phyloP scores from a whole-genome alignment of 2,329 filamentous ascomycete species.

The Amylocarpus encephaloides region DNA sequence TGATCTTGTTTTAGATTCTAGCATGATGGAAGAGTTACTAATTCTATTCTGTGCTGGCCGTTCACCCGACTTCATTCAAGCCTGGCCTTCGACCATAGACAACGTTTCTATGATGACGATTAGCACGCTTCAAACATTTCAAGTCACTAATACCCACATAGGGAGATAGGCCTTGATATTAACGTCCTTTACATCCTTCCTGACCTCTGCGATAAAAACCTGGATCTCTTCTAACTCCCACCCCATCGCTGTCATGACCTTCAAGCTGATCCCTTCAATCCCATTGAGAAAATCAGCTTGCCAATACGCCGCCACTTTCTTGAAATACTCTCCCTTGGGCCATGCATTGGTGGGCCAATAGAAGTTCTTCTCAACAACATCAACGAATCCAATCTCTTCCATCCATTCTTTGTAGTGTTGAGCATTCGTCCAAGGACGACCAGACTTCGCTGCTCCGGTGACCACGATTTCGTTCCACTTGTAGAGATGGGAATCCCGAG shows the following conservation, averaged over 20 bases:
- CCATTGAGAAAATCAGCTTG: constrained; percentile 16
- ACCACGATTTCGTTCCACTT: constrained; percentile 16
- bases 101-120: background rate
- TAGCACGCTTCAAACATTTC: background rate
- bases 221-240: constrained; percentile 31
- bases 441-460: constrained; percentile 9
- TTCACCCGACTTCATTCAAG: background rate
- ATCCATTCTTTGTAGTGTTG: constrained; percentile 15
- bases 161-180: constrained; percentile 28
- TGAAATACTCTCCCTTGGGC: constrained; percentile 36
- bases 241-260: constrained; percentile 23
- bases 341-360: constrained; percentile 49
- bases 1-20: too few relatives aligned
- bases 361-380: constrained; percentile 45
- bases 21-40: too few relatives aligned
- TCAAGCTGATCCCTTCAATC: constrained; percentile 21
- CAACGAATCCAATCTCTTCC: constrained; percentile 45
- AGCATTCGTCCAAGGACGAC: constrained; percentile 11
- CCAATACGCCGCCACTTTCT: constrained; percentile 23
- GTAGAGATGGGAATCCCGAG: constrained; percentile 19
- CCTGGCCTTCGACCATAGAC: background rate
- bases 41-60: too few relatives aligned
- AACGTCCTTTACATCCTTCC: constrained; percentile 30
- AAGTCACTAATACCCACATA: constrained; percentile 9
- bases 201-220: constrained; percentile 28